Evolutionary conservation across 2,329 filamentous ascomycete species (phyloP), one percentile per base, ranked within the genome.

Genomic region (Claviceps citrina): DNA sequence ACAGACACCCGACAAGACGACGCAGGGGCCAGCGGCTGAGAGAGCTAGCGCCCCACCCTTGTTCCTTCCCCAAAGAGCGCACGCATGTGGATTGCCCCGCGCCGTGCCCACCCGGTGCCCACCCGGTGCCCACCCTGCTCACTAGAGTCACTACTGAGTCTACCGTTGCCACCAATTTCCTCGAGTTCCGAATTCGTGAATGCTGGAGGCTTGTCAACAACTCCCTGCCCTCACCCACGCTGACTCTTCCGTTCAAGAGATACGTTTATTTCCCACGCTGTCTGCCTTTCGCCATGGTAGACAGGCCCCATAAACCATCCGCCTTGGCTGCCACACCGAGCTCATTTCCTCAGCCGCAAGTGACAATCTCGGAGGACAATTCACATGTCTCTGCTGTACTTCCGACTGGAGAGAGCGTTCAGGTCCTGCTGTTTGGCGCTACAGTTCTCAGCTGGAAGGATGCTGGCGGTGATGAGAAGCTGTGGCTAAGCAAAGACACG

Each of bases 361-460:
- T 95, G 54, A 75, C 75, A 57, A 77, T 87, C 54, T 73, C 77
- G 22, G 72, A 83, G 51, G 75, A 76, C 55, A 78, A 78, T 60
- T 72, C 73, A 44, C 76, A 75, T 44, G 79, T 96, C 38, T 73
- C 74, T n/a, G 89, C 89, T 26, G 72, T 71, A 24, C 74, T 96
- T 32, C 84, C 86, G 30, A 82, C 84, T 1, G 87, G 89, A 49
- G 87, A 96, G 64, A 84, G 76, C 41, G 75, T 94, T 49, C 78
- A 85, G 48, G 70, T 98, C 28, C 69, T 94, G 44, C 76, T 96
- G n/a, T 83, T 83, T 54, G 91, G 91, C 43, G 91, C 91, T 9
- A 96, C 87, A 1, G 81, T 98, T 36, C 78, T 83, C 43, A 91
- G 82, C 61, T 98, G 91, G 91, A 93, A 91, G 68, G 80, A 82